phyloP scores from a whole-genome alignment of 192 early-diverging fungal genomes.

The Radiomyces spectabilis region DNA sequence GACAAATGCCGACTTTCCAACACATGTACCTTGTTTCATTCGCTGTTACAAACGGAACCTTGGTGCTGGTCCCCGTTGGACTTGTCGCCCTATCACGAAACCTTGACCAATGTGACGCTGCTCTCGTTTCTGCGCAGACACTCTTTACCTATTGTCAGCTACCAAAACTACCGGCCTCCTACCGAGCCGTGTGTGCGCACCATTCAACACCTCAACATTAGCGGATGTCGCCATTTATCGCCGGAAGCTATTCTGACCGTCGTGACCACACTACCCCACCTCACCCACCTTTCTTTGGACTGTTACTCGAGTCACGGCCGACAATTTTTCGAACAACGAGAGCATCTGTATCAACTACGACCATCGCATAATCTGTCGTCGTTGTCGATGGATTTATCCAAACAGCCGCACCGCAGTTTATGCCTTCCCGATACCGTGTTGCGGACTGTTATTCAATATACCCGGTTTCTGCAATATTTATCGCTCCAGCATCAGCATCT shows the following conservation, averaged over 20 bases:
- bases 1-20: conserved; percentile 13
- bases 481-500: conserved; percentile 10
- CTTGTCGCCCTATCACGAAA: conserved; percentile 8
- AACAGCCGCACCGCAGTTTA: background rate
- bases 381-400: conserved; percentile 11
- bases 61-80: conserved; percentile 15
- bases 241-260: conserved; percentile 1
- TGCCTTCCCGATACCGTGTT: background rate
- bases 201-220: conserved; percentile 2
- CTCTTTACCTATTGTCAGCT: conserved; percentile 6
- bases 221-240: conserved; percentile 7
- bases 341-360: conserved; percentile 12
- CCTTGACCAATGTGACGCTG: conserved; percentile 2
- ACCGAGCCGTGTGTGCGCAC: background rate
- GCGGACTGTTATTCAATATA: background rate
- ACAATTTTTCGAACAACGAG: conserved; percentile 7
- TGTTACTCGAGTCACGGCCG: background rate
- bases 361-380: conserved; percentile 7
- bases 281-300: background rate
- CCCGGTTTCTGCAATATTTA: background rate
- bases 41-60: conserved; percentile 2
- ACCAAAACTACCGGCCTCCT: background rate
- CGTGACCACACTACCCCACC: background rate
- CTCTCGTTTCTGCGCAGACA: conserved; percentile 6
- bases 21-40: conserved; percentile 6